Evolutionary conservation across 2,329 filamentous ascomycete species (phyloP), one percentile per base, ranked within the genome.

Genomic region (Pseudopithomyces maydicus): DNA sequence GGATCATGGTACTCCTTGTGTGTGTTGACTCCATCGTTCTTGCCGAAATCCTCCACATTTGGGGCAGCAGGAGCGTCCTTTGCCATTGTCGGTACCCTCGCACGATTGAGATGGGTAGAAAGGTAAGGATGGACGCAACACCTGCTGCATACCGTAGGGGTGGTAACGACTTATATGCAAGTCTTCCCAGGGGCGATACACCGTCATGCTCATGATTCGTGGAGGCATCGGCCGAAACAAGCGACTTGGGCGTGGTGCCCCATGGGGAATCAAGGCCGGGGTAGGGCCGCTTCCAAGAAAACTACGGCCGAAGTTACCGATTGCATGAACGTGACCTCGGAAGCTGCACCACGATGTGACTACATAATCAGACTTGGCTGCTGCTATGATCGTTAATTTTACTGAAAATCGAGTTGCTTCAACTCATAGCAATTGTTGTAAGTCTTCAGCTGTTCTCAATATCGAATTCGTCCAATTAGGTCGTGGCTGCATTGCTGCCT

Each of bases 1-100:
- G 62, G 64, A 59, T 72, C 71, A 50, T 71, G 62, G 42, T 64
- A 65, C 43, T 73, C 70, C 42, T 73, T 68, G 29, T 64, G 60
- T 1, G 67, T 68, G 44, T 72, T 64, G 55, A 67, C 52, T 19
- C 66, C 48, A n/a, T 67, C 50, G 44, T 61, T 54, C 33, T 73
- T 73, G 58, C 44, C 54, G 19, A 66, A 63, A 15, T 68, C 61
- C 8, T 47, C 52, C 10, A 54, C 15, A 8, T 41, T 36, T 12
- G 46, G 12, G 6, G 61, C 7, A 22, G 43, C 19, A 11, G 41
- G 35, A 15, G 29, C 39, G 17, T 64, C 58, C 22, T 56, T 39
- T 52, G 66, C 65, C n/a, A 63, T 56, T 63, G 68, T 70, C 17
- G 35, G 55, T 53, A 44, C 36, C 2, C 20, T 33, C 26, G 47